Base-by-base conservation (phyloP, 2,329 filamentous ascomycete species). In the Cytospora leucostoma region DNA sequence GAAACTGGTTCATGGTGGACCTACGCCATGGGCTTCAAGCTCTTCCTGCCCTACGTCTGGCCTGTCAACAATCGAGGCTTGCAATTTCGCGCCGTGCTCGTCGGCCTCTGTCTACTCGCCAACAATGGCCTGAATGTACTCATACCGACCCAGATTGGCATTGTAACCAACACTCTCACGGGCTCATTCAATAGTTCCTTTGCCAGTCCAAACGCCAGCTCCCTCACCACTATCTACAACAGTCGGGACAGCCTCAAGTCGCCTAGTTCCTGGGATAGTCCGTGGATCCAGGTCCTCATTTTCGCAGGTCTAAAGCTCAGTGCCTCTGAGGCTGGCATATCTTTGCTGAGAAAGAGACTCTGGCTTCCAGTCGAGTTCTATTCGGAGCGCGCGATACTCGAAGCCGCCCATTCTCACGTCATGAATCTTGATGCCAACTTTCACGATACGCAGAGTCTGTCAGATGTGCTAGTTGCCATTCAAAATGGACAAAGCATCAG, bases 11-110 rank as follows among this genome's bases (percentile, higher is more conserved):
- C 87, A 67, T 94, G 90, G 90, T 82, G 91, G 68, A 84, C 85
- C 51, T 95, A 95, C 70, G 80, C 88, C 34, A 92, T 89, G 71
- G 85, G 88, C 7, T 96, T 93, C 75, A 62, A 88, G 85, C 77
- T 94, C 40, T 89, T 96, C 72, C 79, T 93, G 34, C 91, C 91
- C 0, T 91, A 92, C 71, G 79, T 96, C 21, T 93, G 90, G 86
- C 92, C 93, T 0, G 82, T 85, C 58, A 83, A 87, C 50, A 84
- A 89, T 70, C 82, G 80, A 59, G 74, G 77, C 15, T 82, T 95
- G 19, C 91, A 95, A 72, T 73, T 90, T 19, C 87, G 88, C 60
- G 84, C 90, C 21, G 77, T 84, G 12, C 79, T 90, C 4, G 88
- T 95, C 52, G 83, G 84, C 0, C 51, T 90, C 1, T 90, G 90